Evolutionary conservation across 2,329 filamentous ascomycete genomes (phyloP), one percentile per base, ranked within the genome.

Genomic region (Exophiala dermatitidis): DNA sequence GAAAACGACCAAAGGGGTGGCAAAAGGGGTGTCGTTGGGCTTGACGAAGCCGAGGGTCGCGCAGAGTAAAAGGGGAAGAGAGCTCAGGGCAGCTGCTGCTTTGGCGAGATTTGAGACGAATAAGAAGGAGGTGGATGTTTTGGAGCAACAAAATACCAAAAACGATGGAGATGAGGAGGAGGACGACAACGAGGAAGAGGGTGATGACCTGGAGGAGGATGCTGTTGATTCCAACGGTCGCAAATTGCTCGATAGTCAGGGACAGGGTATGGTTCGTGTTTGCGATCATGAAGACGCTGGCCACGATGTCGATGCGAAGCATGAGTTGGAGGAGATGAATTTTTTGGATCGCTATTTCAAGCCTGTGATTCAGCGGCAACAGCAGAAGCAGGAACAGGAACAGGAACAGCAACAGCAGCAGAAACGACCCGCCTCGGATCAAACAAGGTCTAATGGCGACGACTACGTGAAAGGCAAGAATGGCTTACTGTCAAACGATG

Each of bases 11-110:
- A 19, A 19, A 19, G 19, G 19, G 19, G 19, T 19, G 19, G 19
- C 19, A 19, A 19, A 19, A 80, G 80, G 62, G 73, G 76, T 47
- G 73, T 78, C 1, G 75, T 62, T 7, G 62, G 78, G 19, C 1
- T 19, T 19, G 29, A 80, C 77, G 6, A 87, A 85, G 62, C 88
- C 88, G 0, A 77, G 84, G 44, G 86, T 91, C 7, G 88, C 88
- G 2, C 78, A 78, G 6, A 90, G 87, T 65, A 83, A 82, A 45
- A 74, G 88, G 54, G 88, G 88, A 0, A 75, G 88, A 55, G 88
- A 91, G 47, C 72, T 93, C 7, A 74, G 88, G 52, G 88, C 86
- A 1, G 86, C 86, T 4, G 88, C 88, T 1, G 88, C 88, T 1
- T 67, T 91, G 60, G 86, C 85, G 9, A 75, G 88, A 8, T 88